Conservation (phyloP, 1,139 yeast genomes). For the Hansenula anomala region DNA sequence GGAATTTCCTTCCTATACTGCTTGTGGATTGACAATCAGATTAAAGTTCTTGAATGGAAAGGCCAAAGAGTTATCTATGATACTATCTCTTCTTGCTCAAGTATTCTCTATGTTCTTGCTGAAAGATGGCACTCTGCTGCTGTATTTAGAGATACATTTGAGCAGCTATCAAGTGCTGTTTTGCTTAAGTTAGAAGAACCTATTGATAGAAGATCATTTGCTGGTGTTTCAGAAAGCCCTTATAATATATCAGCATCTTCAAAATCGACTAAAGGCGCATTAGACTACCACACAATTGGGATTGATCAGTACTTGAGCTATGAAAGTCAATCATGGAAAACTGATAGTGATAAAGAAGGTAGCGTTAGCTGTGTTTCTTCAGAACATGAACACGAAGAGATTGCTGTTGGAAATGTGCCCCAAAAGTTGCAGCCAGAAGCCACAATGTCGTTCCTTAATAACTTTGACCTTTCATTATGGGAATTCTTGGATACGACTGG, state of each 20-base stretch:
- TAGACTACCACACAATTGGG: not conserved
- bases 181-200: conserved; percentile 8
- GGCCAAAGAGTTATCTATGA: conserved; percentile 22
- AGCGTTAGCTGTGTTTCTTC: too few species aligned
- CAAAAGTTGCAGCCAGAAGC: too few species aligned
- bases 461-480: conserved; percentile 3
- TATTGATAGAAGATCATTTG: not conserved
- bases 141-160: conserved; percentile 19
- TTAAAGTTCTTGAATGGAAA: conserved; percentile 23
- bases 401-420: too few species aligned
- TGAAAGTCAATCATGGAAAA: not conserved
- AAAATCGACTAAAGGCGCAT: not conserved
- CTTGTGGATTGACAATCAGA: conserved; percentile 23
- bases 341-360: not conserved
- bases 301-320: conserved; percentile 15
- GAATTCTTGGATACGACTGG: conserved; percentile 11
- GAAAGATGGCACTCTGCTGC: conserved; percentile 25
- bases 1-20: conserved; percentile 28
- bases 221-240: too few species aligned
- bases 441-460: not conserved
- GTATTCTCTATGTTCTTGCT: conserved; percentile 24
- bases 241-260: not conserved
- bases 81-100: conserved; percentile 26
- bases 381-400: too few species aligned
- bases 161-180: conserved; percentile 15